A percentile compares a stretch with the other conserved stretches of the same genome.
phyloP scores from a whole-genome alignment of 208 protist species.

The Sergeia podlipaevii region DNA sequence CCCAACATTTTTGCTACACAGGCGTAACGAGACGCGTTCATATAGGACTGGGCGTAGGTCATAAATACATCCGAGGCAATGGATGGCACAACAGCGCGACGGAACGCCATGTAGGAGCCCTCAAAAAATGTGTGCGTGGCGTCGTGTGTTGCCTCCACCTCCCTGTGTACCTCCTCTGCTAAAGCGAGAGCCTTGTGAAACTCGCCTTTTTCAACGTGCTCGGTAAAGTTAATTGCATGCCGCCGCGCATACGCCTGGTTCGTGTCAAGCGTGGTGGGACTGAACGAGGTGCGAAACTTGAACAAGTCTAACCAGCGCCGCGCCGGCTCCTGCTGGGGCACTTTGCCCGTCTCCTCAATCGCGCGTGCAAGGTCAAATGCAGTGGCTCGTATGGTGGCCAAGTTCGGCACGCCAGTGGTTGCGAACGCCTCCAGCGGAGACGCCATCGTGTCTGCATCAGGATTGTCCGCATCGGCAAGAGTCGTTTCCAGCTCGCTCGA shows the following conservation, averaged over 20 bases:
- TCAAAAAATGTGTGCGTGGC: conserved; percentile 35
- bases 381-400: conserved; percentile 33
- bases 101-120: conserved; percentile 49
- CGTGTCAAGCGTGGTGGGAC: conserved; percentile 50
- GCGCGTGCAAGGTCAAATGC: conserved; percentile 75
- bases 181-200: conserved; percentile 56
- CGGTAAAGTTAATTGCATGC: conserved; percentile 43
- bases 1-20: conserved; percentile 80
- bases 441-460: conserved; percentile 56
- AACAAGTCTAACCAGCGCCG: conserved; percentile 74
- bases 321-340: conserved; percentile 47
- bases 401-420: conserved; percentile 30
- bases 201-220: conserved; percentile 54
- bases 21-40: conserved; percentile 65
- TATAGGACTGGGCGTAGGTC: conserved; percentile 50
- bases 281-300: conserved; percentile 78
- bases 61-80: conserved; percentile 73
- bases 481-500: conserved; percentile 40
- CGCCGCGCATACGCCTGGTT: conserved; percentile 41
- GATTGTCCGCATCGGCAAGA: conserved; percentile 74
- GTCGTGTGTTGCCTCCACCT: conserved; percentile 34
- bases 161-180: conserved; percentile 44
- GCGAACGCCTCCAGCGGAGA: conserved; percentile 44
- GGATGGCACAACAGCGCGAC: conserved; percentile 40
- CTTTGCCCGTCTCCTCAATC: conserved; percentile 72